phyloP scores from a whole-genome alignment of 768 basidiomycete species.

The Tulasnella sp. region DNA sequence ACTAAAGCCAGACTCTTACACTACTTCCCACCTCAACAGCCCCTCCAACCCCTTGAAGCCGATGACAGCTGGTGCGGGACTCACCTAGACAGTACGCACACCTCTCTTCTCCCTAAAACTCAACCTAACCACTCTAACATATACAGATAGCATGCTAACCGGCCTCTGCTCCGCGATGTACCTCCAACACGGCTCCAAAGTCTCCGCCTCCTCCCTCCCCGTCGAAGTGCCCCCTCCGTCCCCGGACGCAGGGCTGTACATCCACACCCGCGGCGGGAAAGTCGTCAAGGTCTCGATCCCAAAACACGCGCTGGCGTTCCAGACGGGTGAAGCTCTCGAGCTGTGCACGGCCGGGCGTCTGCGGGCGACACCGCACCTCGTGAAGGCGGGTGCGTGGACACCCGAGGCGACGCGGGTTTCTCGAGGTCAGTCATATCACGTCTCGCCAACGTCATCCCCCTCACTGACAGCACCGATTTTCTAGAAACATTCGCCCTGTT shows the following conservation, averaged over 20 bases:
- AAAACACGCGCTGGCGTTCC: constrained; percentile 75
- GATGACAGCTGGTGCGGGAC: constrained; percentile 92
- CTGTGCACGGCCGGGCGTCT: constrained; percentile 70
- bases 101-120: background rate
- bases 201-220: constrained; percentile 23
- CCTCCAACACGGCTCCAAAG: constrained; percentile 40
- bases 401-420: constrained; percentile 22
- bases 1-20: constrained; percentile 92
- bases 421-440: constrained; percentile 19
- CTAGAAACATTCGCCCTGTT: constrained; percentile 85
- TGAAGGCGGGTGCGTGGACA: constrained; percentile 49
- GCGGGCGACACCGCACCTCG: constrained; percentile 90
- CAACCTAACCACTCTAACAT: constrained; percentile 21
- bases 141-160: constrained; percentile 51
- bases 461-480: constrained; percentile 17
- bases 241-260: constrained; percentile 74
- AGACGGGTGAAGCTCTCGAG: constrained; percentile 92
- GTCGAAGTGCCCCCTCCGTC: constrained; percentile 55
- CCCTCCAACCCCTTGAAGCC: constrained; percentile 41
- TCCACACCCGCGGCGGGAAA: constrained; percentile 68
- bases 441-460: constrained; percentile 33
- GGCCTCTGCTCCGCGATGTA: constrained; percentile 92
- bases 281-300: constrained; percentile 82
- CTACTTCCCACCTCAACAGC: constrained; percentile 68
- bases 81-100: constrained; percentile 62